Conservation (phyloP, 257 asterid genomes). For the Leonotis leonurus region DNA sequence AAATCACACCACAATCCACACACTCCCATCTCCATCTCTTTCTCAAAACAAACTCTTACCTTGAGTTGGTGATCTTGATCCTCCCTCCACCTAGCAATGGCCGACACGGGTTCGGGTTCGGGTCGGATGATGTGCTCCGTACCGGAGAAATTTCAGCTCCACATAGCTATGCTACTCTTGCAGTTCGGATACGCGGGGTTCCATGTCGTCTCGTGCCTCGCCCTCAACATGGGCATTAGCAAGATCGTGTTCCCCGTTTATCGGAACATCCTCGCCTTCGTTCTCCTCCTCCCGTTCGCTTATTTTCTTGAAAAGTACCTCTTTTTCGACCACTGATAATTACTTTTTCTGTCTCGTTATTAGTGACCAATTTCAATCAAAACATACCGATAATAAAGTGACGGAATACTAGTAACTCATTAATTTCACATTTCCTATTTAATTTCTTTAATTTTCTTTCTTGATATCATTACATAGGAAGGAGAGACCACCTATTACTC, state of each 20-base stretch:
- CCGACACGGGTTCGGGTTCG: slow-evolving; percentile 35
- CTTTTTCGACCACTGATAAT: too few relatives aligned
- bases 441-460: too few relatives aligned
- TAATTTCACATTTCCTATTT: too few relatives aligned
- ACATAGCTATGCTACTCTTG: slow-evolving; percentile 75
- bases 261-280: slow-evolving; percentile 83
- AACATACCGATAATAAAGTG: too few relatives aligned
- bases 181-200: slow-evolving; percentile 98
- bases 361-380: too few relatives aligned
- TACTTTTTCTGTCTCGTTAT: too few relatives aligned
- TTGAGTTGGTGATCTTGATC: too few relatives aligned
- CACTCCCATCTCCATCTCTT: too few relatives aligned
- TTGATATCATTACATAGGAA: slow-evolving; percentile 68
- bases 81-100: slow-evolving; percentile 29
- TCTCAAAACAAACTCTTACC: too few relatives aligned
- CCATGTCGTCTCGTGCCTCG: slow-evolving; percentile 85
- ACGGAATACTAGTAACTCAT: too few relatives aligned
- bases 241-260: slow-evolving; percentile 92
- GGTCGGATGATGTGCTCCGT: slow-evolving; percentile 54
- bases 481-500: slow-evolving; percentile 73
- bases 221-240: slow-evolving; percentile 99
- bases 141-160: slow-evolving; percentile 85
- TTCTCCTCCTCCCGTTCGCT: slow-evolving; percentile 94
- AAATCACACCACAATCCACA: too few relatives aligned
- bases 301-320: slow-evolving; percentile 86